Base-by-base conservation (phyloP, 192 early-diverging fungal genomes). In the Gryganskiella cystojenkinii region DNA sequence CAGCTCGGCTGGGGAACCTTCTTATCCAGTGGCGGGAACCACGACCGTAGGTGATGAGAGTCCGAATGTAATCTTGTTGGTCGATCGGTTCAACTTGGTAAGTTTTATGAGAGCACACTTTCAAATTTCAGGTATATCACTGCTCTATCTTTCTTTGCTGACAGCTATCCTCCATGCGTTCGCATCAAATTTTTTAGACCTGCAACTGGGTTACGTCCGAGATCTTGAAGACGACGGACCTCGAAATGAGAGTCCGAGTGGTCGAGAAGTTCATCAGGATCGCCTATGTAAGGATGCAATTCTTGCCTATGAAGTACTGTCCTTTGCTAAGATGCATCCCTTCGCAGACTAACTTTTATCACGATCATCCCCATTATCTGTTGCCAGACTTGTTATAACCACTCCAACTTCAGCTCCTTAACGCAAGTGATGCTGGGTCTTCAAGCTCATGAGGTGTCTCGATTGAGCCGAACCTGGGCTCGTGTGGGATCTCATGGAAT, bases 241-340 rank as follows among this genome's bases (percentile, higher is more conserved):
- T 81, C 27, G 85, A 86, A 7, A 57, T 68, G 31, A 70, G 89
- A 43, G 86, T 82, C 25, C 79, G 70, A 42, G 84, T 89, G 0
- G 80, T 90, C 34, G 88, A 89, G 62, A 89, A 89, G 40, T 88
- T 89, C 37, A 90, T 90, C 58, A 74, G 86, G 25, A 79, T 90
- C 20, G 89, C 89, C 3, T 81, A 87, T 45, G 86, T 85, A 75
- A 61, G 60, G 42, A 1, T 37, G 2, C 3, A 30, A 22, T 9
- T 33, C 25, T 35, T 43, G n/a, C n/a, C n/a, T n/a, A n/a, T n/a
- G n/a, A n/a, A n/a, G n/a, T n/a, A n/a, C n/a, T n/a, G n/a, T n/a
- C n/a, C n/a, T n/a, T n/a, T n/a, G n/a, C n/a, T n/a, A n/a, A n/a
- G n/a, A n/a, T n/a, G n/a, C n/a, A n/a, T n/a, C n/a, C n/a, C n/a